Conservation (phyloP, 495 filamentous ascomycete genomes). For the Trichoderma gamsii region DNA sequence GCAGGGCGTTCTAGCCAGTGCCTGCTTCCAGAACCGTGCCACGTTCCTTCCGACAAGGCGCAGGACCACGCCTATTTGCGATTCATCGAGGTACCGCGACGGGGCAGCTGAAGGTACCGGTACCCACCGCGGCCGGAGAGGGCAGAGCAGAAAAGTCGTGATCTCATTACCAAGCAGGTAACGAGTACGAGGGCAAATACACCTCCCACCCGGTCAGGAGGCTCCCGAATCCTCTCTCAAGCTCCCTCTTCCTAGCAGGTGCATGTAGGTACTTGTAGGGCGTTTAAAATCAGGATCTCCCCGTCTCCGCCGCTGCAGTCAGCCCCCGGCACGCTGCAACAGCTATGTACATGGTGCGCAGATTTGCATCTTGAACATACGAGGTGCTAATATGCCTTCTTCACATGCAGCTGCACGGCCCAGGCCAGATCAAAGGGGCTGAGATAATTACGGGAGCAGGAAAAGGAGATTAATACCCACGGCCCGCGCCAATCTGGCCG, state of each 20-base stretch:
- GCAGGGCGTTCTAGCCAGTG: background rate
- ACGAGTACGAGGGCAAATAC: background rate
- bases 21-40: conserved; percentile 10
- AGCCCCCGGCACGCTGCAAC: background rate
- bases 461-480: conserved; percentile 7
- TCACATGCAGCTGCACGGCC: background rate
- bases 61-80: background rate
- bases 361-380: conserved; percentile 8
- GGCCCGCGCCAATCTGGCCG: background rate
- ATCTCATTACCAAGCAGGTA: background rate
- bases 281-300: conserved; percentile 11
- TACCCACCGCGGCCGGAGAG: too few species aligned
- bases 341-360: background rate
- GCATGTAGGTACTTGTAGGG: background rate
- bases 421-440: background rate
- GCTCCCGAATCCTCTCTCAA: too few species aligned
- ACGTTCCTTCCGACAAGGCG: conserved; percentile 7
- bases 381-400: background rate
- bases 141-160: too few species aligned
- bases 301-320: conserved; percentile 1
- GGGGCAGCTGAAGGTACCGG: background rate
- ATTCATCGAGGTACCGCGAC: background rate
- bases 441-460: background rate
- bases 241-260: background rate
- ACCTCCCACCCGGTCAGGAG: conserved; percentile 2